Evolutionary conservation across 23 red algal genomes (phyloP), one percentile per base, ranked within the genome.

Genomic region (Rhodosorus marinus): DNA sequence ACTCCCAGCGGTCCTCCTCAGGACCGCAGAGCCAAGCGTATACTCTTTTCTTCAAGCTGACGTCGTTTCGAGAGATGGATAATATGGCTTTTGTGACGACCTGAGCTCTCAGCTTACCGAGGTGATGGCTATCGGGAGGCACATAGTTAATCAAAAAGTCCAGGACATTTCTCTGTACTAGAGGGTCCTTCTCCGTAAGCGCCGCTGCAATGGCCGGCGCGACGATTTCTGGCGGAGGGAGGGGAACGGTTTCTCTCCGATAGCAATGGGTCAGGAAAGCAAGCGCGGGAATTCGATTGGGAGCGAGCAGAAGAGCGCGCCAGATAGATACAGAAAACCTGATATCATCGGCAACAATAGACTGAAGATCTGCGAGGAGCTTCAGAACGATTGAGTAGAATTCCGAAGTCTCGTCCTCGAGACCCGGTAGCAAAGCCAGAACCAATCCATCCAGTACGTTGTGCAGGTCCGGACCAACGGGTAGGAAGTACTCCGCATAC

Each of bases 371-470:
- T 17, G 38, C 79, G 5, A 84, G 67, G 21, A 84, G 79, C n/a
- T 42, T 31, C 15, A 33, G 43, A 20, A 69, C 62, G 31, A 60
- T 51, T 11, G 24, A 38, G 41, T 73, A 72, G 31, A 72, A 71
- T 40, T 84, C 79, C 28, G 65, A 71, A 20, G 52, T 34, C 31
- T 84, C 79, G 49, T 84, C 79, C 14, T 84, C 79, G 8, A 84
- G 33, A 35, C 60, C 79, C 0, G 79, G 79, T 20, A 84, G 51
- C 27, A 84, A 48, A 1, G 79, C 79, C 25, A 73, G 45, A 1
- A 84, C 59, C 43, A 72, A 56, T 28, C 65, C 79, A 24, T 72
- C 66, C 19, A 74, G 22, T 22, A 84, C 29, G 4, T 60, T 55
- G 15, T 33, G 41, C 11, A 84, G 53, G 32, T 60, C 45, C 34